These are phyloP conservation scores for Phytophthora europaea DNA, from an alignment of 352 stramenopile genomes.

Conservation along the genomic window DNA sequence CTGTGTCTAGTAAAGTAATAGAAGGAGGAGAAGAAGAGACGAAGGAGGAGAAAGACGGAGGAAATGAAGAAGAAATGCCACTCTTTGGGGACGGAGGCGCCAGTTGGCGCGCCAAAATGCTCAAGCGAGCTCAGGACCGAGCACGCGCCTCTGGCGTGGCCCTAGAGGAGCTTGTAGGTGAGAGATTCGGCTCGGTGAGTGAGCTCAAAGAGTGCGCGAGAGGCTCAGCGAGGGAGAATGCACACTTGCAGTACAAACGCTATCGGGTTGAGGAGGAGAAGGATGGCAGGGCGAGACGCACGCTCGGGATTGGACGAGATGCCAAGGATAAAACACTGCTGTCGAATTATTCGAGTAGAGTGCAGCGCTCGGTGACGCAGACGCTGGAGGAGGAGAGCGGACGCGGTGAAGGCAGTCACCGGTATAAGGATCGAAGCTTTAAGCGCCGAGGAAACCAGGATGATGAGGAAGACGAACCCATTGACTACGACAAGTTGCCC, in stretches of 20 bases:
- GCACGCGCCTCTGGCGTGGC: slow-evolving; percentile 60
- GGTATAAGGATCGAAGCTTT: slow-evolving; percentile 10
- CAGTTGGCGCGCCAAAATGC: slow-evolving; percentile 88
- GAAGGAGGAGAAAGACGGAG: slow-evolving; percentile 7
- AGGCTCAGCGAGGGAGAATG: slow-evolving; percentile 57
- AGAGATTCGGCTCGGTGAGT: slow-evolving; percentile 69
- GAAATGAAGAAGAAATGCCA: slow-evolving; percentile 30
- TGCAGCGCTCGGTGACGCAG: slow-evolving; percentile 64
- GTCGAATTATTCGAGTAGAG: slow-evolving; percentile 66
- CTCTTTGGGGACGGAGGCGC: slow-evolving; percentile 79
- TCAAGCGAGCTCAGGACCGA: slow-evolving; percentile 74
- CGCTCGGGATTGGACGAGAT: slow-evolving; percentile 60
- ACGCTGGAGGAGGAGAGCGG: slow-evolving; percentile 32
- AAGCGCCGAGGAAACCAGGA: slow-evolving; percentile 24
- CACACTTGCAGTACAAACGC: slow-evolving; percentile 81
- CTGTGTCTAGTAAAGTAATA: slow-evolving; percentile 35
- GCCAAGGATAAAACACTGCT: slow-evolving; percentile 71
- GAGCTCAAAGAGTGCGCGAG: slow-evolving; percentile 60
- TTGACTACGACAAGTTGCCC: slow-evolving; percentile 85
- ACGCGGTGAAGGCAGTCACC: slow-evolving; percentile 8
- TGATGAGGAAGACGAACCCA: slow-evolving; percentile 67
- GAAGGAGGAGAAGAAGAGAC: slow-evolving; percentile 14
- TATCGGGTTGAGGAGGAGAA: slow-evolving; percentile 36
- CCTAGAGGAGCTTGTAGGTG: slow-evolving; percentile 70
- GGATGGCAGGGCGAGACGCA: slow-evolving; percentile 17